Evolutionary conservation across 2,329 filamentous ascomycete species (phyloP).

Genomic region (Lizonia empirigonia): DNA sequence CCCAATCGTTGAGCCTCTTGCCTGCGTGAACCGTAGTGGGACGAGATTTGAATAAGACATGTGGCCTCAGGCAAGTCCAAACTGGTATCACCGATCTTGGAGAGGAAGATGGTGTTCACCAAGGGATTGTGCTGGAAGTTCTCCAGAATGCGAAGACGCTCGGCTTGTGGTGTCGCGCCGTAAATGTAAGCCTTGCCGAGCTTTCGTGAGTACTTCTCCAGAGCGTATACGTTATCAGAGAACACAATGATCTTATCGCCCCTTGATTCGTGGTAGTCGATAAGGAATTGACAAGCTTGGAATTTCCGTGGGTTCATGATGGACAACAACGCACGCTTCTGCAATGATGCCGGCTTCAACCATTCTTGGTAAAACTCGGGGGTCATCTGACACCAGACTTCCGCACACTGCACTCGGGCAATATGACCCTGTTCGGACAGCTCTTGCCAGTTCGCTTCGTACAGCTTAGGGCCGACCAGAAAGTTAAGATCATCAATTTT

Average conservation of each 20-base stretch:
- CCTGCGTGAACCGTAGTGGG: conserved; percentile 94
- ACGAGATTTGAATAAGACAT: conserved; percentile 95
- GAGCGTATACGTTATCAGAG: conserved; percentile 93
- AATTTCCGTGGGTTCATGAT: conserved; percentile 99
- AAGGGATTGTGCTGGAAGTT: conserved; percentile 93
- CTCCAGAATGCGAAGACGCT: conserved; percentile 84
- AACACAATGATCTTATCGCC: conserved; percentile 99
- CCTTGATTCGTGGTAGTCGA: conserved; percentile 92
- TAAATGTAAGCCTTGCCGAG: conserved; percentile 89
- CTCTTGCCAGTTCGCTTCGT: conserved; percentile 99
- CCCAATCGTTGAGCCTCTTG: conserved; percentile 95
- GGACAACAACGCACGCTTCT: conserved; percentile 74
- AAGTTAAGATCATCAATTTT: conserved; percentile 98
- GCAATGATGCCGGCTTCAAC: conserved; percentile 67
- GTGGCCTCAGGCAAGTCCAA: conserved; percentile 95
- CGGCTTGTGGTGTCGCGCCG: conserved; percentile 82
- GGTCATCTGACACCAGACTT: conserved; percentile 99
- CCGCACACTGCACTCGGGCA: conserved; percentile 94
- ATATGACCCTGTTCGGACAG: conserved; percentile 96
- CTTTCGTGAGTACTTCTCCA: conserved; percentile 83
- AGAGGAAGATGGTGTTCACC: conserved; percentile 92
- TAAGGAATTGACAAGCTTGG: conserved; percentile 96
- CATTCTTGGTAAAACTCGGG: conserved; percentile 98
- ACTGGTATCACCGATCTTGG: conserved; percentile 98
- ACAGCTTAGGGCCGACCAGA: conserved; percentile 93